A percentile compares a stretch with the other conserved stretches of the same genome.
Conservation (phyloP, 208 protist species). For the Zelonia costaricensis region DNA sequence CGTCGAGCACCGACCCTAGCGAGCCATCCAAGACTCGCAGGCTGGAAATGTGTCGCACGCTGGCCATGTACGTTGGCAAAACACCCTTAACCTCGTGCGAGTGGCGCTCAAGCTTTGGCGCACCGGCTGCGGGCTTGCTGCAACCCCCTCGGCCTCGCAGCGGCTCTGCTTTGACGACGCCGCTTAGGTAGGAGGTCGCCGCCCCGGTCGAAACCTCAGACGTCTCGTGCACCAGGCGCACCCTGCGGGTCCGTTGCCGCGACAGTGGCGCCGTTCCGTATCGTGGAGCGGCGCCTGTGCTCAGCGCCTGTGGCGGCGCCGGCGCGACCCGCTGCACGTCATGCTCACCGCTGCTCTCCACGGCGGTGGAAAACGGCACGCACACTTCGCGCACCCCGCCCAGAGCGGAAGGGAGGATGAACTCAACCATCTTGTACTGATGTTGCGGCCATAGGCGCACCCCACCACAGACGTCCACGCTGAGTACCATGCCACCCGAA, state of each 20-base stretch:
- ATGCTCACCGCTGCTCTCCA: not conserved
- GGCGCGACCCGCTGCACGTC: not conserved
- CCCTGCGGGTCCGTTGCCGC: not conserved
- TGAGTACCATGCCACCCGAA: conserved; percentile 50
- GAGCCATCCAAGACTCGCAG: conserved; percentile 8
- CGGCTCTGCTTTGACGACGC: not conserved
- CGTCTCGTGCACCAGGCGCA: conserved; percentile 20
- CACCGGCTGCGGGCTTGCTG: not conserved
- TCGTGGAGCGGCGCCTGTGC: too few species aligned
- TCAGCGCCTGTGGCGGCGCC: not conserved
- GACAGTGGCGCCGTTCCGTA: too few species aligned
- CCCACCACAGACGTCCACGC: conserved; percentile 77
- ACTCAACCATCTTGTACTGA: conserved; percentile 65
- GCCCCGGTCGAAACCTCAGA: conserved; percentile 20
- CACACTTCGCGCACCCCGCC: conserved; percentile 26
- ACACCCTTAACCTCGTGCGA: too few species aligned
- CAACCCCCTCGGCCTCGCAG: not conserved
- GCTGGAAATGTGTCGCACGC: conserved; percentile 7
- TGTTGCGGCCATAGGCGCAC: conserved; percentile 78
- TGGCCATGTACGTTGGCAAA: conserved; percentile 27
- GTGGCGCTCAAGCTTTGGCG: not conserved
- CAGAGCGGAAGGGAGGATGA: conserved; percentile 51
- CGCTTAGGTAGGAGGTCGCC: conserved; percentile 4
- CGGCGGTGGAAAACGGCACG: not conserved
- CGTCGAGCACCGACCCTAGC: conserved; percentile 23